Evolutionary conservation across 192 early-diverging fungal species (phyloP), one percentile per base, ranked within the genome.

Genomic region (Funneliformis mosseae): DNA sequence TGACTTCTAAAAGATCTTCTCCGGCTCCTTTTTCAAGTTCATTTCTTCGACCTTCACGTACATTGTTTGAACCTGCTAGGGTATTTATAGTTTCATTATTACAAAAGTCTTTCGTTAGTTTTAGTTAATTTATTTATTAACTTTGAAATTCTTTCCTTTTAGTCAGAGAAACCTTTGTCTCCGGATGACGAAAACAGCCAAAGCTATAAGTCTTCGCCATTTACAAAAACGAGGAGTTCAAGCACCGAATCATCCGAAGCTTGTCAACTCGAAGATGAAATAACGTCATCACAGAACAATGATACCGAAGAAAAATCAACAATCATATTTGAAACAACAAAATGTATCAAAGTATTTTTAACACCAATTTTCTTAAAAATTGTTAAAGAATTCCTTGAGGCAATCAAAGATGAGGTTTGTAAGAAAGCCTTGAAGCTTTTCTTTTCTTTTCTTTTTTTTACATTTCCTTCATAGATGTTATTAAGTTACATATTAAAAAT

Each of bases 311-410:
- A 84, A 27, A 80, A 76, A 18, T 82, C 80, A 11, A 90, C 89
- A 0, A 88, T 89, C n/a, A 80, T 88, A 8, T 76, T 91, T 3
- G 88, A 90, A 75, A 82, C 90, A 9, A 89, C 84, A 0, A 84
- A 86, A 48, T 83, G 90, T 59, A 80, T 93, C 38, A 87, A 88
- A 66, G 79, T 94, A 18, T 77, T 92, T 6, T 68, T 94, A 8
- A 94, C 93, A 0, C 93, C 93, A 11, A 90, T 94, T 72, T 87
- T 90, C 42, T 87, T 93, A 16, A 90, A 89, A 63, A 89, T 92
- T 67, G 84, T 93, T 41, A 90, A 91, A 84, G 90, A 92, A 67
- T 80, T 91, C 67, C 80, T 91, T 11, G 89, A 91, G 72, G 84
- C 84, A 4, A 86, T 91, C 43, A 88, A 87, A 73, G 85, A 87